Evolutionary conservation across 2,329 filamentous ascomycete genomes (phyloP).

Genomic region (Fusarium sp.): DNA sequence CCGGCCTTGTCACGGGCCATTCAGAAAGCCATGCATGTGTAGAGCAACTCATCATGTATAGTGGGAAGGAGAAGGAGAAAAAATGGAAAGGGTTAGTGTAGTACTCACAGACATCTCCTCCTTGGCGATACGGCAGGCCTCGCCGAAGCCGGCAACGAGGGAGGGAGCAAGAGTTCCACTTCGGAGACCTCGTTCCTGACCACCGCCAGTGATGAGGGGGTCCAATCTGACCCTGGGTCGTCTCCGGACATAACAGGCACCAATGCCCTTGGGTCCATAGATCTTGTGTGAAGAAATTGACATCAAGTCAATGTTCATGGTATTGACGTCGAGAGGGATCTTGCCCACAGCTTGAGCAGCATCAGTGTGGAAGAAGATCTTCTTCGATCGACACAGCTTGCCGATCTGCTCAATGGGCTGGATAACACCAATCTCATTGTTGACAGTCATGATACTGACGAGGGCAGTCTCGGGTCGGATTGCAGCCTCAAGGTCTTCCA

Average conservation of each 20-base stretch:
- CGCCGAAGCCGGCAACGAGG: slow-evolving; percentile 91
- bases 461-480: slow-evolving; percentile 92
- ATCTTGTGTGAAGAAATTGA: slow-evolving; percentile 99
- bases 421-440: slow-evolving; percentile 99
- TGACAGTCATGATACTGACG: slow-evolving; percentile 98
- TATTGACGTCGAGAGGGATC: slow-evolving; percentile 95
- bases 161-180: slow-evolving; percentile 94
- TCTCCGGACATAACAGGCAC: slow-evolving; percentile 94
- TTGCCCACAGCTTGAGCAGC: slow-evolving; percentile 98
- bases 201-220: slow-evolving; percentile 95
- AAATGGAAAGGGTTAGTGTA: slow-evolving; percentile 33
- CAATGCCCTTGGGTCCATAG: slow-evolving; percentile 96
- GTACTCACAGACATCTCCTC: slow-evolving; percentile 88
- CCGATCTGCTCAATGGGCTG: slow-evolving; percentile 96
- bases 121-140: slow-evolving; percentile 91
- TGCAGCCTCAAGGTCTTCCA: slow-evolving; percentile 87
- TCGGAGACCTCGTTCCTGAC: slow-evolving; percentile 93
- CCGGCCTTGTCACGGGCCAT: slow-evolving; percentile 72
- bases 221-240: slow-evolving; percentile 94
- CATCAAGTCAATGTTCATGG: slow-evolving; percentile 98
- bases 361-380: slow-evolving; percentile 98
- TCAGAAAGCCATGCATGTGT: slow-evolving; percentile 94
- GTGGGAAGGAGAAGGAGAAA: slow-evolving; percentile 29
- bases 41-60: slow-evolving; percentile 81
- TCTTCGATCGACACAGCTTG: slow-evolving; percentile 88